Evolutionary conservation across 345 rosid genomes (phyloP), one percentile per base, ranked within the genome.

Genomic region (Carallia brachiata): DNA sequence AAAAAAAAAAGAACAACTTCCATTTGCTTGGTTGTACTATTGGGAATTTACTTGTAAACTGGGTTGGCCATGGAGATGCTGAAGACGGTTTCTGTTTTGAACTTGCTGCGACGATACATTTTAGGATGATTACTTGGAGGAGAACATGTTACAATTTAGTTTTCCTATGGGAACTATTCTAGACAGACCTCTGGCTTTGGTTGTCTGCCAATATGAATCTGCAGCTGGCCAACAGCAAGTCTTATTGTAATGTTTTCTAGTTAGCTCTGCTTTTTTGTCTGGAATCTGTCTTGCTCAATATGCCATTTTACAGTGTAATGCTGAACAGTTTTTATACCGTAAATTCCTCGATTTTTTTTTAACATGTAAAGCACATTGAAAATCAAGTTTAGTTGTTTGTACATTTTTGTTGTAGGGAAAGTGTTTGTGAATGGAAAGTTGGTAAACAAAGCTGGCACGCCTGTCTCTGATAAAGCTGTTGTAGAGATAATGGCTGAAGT

Each of bases 361-460:
- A 34, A 63, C 28, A 34, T 54, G 32, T 59, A 31, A 52, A 71
- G 32, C 8, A 56, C 6, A 1, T 28, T 36, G 30, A 36, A 32
- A 16, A 39, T 31, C 47, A 30, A 63, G 31, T 50, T 61, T 65
- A 56, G 72, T 36, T 31, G 56, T 73, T n/a, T 68, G 6, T 55
- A 6, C 30, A 7, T 81, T 36, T 17, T 66, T 47, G 31, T 12
- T 73, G 55, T 60, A 95, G 99, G 98, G 53, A 90, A 90, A 89
- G 97, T 95, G 53, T 81, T 82, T 62, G 99, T 95, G 37, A 86
- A 92, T 80, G 99, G 98, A 39, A 95, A 84, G 82, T 63, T 67
- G 77, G 94, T 87, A 66, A 89, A 74, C 77, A 95, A 90, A 84
- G 99, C 99, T 6, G 98, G 96, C 74, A 88, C 90, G 61, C 90